Percentiles rank a stretch among this genome's conserved stretches.
phyloP scores from a whole-genome alignment of 768 basidiomycete species.

The Asterophora lycoperdoides region DNA sequence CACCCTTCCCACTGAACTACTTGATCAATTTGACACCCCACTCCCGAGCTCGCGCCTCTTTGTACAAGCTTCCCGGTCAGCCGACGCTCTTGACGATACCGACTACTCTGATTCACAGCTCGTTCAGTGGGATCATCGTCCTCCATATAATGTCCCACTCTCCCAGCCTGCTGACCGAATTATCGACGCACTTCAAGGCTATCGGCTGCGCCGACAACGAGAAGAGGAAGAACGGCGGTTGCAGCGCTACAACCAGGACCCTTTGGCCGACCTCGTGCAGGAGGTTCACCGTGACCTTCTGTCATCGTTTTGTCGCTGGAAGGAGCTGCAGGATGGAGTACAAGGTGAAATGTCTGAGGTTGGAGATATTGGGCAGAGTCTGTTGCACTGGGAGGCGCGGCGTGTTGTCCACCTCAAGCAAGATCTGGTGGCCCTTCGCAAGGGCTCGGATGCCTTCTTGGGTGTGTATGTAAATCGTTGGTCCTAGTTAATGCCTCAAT shows the following conservation, averaged over 20 bases:
- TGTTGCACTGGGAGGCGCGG: constrained; percentile 1
- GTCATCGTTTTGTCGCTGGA: not conserved
- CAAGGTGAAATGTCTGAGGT: not conserved
- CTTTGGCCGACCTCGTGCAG: not conserved
- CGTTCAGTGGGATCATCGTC: not conserved
- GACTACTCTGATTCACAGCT: constrained; percentile 3
- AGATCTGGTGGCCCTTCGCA: not conserved
- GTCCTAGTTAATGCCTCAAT: not conserved
- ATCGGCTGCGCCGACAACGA: not conserved
- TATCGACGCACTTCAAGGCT: not conserved
- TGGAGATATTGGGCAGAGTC: not conserved
- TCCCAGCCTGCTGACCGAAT: not conserved
- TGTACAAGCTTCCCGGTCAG: not conserved
- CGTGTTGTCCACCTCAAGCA: not conserved
- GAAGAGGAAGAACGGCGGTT: not conserved
- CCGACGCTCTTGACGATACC: constrained; percentile 1
- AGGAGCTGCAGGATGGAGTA: not conserved
- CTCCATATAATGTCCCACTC: not conserved
- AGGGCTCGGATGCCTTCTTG: not conserved
- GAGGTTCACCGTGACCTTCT: not conserved
- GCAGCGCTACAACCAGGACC: not conserved
- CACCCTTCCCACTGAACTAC: constrained; percentile 1
- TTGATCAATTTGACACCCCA: not conserved
- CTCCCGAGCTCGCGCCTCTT: not conserved
- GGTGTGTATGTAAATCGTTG: constrained; percentile 3